These are phyloP conservation scores for Fraxinus nigra DNA, from an alignment of 305 asterid genomes.

Conservation along the genomic window DNA sequence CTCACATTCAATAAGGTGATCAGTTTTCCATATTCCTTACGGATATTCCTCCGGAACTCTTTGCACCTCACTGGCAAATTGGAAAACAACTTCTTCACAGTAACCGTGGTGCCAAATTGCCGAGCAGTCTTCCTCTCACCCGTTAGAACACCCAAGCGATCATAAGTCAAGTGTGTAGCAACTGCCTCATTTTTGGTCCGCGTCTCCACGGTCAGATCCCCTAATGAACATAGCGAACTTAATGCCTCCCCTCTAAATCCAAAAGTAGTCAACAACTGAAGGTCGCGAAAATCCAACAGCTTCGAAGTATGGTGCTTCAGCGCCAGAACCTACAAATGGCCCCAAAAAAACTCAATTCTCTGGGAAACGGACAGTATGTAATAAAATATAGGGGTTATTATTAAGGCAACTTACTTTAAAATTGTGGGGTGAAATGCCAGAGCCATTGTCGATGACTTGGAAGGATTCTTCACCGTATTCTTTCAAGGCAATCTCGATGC, in stretches of 20 bases:
- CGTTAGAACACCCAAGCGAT: conserved; percentile 58
- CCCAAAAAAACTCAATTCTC: conserved; percentile 1
- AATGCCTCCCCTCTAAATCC: conserved; percentile 99
- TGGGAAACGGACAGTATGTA: background rate
- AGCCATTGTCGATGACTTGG: conserved; percentile 90
- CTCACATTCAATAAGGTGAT: conserved; percentile 82
- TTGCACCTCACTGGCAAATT: conserved; percentile 90
- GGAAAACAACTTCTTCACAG: conserved; percentile 85
- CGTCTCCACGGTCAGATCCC: conserved; percentile 87
- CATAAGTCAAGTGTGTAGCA: conserved; percentile 83
- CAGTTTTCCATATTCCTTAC: conserved; percentile 90
- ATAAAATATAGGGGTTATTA: background rate
- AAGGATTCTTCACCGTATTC: conserved; percentile 81
- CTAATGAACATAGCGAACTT: conserved; percentile 84
- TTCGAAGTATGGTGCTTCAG: conserved; percentile 92
- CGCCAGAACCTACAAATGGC: conserved; percentile 59
- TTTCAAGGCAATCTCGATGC: conserved; percentile 68
- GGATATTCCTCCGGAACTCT: conserved; percentile 75
- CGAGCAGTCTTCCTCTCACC: conserved; percentile 86
- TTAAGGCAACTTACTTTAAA: conserved; percentile 46
- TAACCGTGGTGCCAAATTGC: conserved; percentile 89
- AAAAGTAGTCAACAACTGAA: conserved; percentile 72
- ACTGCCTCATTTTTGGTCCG: conserved; percentile 73
- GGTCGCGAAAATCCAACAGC: conserved; percentile 80
- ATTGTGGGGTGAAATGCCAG: conserved; percentile 77